These are phyloP conservation scores for Aspergillus ochraceus DNA, from an alignment of 2,329 filamentous ascomycete genomes.

Conservation along the genomic window DNA sequence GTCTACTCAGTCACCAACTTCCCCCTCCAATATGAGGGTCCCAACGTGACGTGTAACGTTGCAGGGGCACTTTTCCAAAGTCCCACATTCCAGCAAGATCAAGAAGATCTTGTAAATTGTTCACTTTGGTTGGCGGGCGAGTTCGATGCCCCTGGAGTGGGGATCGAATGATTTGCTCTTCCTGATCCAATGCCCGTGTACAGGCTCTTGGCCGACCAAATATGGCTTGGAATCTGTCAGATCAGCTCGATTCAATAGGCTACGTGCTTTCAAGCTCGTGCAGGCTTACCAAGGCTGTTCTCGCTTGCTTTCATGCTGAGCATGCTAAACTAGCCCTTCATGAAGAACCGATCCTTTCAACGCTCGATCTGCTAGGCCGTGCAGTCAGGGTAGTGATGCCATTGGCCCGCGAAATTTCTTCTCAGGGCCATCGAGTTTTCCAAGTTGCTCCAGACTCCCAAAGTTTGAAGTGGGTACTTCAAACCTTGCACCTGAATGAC, in stretches of 20 bases:
- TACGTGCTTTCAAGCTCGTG: not conserved
- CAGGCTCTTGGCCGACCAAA: not conserved
- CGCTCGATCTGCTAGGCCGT: not conserved
- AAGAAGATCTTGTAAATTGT: not conserved
- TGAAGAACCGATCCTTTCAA: not conserved
- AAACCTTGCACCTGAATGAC: slow-evolving; percentile 21
- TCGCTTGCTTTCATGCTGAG: not conserved
- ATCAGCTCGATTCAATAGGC: not conserved
- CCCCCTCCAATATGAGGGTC: not conserved
- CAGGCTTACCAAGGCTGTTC: not conserved
- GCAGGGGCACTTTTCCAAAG: slow-evolving; percentile 1
- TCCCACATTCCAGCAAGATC: slow-evolving; percentile 12
- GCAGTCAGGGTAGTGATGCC: slow-evolving; percentile 14
- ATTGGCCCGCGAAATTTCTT: slow-evolving; percentile 7
- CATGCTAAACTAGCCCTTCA: not conserved
- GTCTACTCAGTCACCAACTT: too few species aligned
- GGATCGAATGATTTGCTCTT: not conserved
- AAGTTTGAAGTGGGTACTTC: slow-evolving; percentile 13
- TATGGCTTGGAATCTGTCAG: not conserved
- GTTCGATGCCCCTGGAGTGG: not conserved
- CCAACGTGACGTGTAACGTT: slow-evolving; percentile 8
- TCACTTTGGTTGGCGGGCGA: not conserved
- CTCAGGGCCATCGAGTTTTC: not conserved
- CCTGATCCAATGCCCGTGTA: not conserved
- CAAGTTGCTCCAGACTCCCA: not conserved